Percentiles rank a stretch among this genome's conserved stretches.
These are phyloP conservation scores for Gautieria morchelliformis DNA, from an alignment of 768 basidiomycete genomes.

Conservation along the genomic window DNA sequence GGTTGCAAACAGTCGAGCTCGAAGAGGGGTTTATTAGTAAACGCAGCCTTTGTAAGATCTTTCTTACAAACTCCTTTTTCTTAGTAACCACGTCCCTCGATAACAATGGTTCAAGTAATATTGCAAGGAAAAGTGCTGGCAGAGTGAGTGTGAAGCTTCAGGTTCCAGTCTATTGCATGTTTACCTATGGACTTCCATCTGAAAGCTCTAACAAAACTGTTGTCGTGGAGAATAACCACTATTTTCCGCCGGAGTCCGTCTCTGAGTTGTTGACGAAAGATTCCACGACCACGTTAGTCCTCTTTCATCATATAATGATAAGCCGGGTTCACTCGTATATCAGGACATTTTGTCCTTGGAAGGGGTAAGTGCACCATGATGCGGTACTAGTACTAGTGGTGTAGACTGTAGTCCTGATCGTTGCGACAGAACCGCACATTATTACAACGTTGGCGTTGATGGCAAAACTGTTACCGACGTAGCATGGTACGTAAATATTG, in stretches of 20 bases:
- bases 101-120: slow-evolving; percentile 36
- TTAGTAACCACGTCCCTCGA: not conserved
- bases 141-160: slow-evolving; percentile 22
- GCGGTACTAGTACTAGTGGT: too few species aligned
- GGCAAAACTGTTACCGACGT: slow-evolving; percentile 44
- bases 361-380: slow-evolving; percentile 39
- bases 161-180: not conserved
- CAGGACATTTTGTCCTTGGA: slow-evolving; percentile 59
- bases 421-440: slow-evolving; percentile 45
- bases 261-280: slow-evolving; percentile 33
- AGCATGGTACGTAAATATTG: slow-evolving; percentile 44
- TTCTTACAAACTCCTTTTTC: not conserved
- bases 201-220: slow-evolving; percentile 32
- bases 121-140: slow-evolving; percentile 47
- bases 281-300: slow-evolving; percentile 44
- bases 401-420: not conserved
- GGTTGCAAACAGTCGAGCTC: too few species aligned
- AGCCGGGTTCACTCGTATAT: not conserved
- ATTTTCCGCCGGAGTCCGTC: slow-evolving; percentile 57
- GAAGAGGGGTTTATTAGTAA: too few species aligned
- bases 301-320: not conserved
- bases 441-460: slow-evolving; percentile 48
- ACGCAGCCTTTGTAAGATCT: too few species aligned
- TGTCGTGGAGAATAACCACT: slow-evolving; percentile 59
- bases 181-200: not conserved